Base-by-base conservation (phyloP, 768 basidiomycete species). In the Coprinopsis sp. region DNA sequence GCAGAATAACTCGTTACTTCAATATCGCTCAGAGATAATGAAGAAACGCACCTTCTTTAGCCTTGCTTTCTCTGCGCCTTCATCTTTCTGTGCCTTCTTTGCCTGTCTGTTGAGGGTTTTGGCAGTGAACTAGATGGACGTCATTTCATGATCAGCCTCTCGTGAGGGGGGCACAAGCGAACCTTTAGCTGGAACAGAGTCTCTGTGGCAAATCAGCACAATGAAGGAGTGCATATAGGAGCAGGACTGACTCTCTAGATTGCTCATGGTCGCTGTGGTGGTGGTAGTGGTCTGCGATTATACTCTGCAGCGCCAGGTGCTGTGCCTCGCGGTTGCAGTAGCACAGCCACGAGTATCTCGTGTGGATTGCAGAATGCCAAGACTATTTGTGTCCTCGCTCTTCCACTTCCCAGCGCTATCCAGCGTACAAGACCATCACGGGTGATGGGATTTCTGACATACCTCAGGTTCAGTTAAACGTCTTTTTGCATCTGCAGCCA, bases 111-210 rank as follows among this genome's bases (percentile, higher is more conserved):
- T 87, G 18, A 99, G 78, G 28, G 91, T 82, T 79, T 98, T 99
- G 51, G 96, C 93, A 16, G 96, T 99, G 74, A 99, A 98, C 95
- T 99, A 51, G n/a, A 24, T 37, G n/a, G 19, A 21, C 21, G 16
- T 48, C n/a, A 51, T 27, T 19, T 19, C 27, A 40, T 30, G 14
- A 24, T 50, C 22, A 52, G 50, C 36, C 43, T 51, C 33, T 36
- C 23, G 24, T 16, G 33, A 40, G 30, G 28, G 21, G 36, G 22
- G 12, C 41, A 21, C 23, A 23, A 42, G 33, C 46, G 44, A 49
- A 93, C 95, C 80, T 99, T 99, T 58, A 99, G 87, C 68, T 97
- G 91, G 62, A 99, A 99, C n/a, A 98, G 77, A 24, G 91, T 93
- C 70, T 98, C 95, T 99, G 64, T 4, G 55, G 28, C 48, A 51